Conservation (phyloP, 2,329 filamentous ascomycete genomes). For the Exutisphaerella laricina region DNA sequence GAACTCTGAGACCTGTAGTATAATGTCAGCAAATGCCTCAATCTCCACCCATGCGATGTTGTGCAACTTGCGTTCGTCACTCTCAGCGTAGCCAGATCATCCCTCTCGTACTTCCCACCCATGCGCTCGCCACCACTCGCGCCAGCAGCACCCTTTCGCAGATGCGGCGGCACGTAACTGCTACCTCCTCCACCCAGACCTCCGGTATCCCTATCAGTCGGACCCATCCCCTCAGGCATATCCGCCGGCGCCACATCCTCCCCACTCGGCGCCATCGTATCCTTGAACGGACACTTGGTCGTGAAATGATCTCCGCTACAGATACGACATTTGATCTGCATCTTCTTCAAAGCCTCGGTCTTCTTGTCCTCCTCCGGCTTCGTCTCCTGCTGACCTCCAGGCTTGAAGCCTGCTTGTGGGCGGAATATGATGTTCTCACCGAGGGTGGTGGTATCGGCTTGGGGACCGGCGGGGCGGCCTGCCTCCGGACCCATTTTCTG, state of each 20-base stretch:
- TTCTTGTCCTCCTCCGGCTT: constrained; percentile 64
- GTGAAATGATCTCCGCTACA: constrained; percentile 99
- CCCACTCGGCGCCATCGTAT: constrained; percentile 87
- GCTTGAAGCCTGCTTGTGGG: constrained; percentile 89
- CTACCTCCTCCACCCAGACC: constrained; percentile 55
- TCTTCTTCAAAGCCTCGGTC: constrained; percentile 77
- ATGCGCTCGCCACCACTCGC: constrained; percentile 66
- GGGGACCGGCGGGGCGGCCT: constrained; percentile 76
- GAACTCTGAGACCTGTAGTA: constrained; percentile 80
- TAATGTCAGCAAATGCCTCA: constrained; percentile 14
- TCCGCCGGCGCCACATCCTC: constrained; percentile 44
- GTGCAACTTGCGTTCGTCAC: constrained; percentile 81
- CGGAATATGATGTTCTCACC: constrained; percentile 98
- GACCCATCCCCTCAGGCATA: constrained; percentile 41
- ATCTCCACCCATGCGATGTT: not conserved
- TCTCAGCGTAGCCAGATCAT: constrained; percentile 91
- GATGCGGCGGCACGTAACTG: constrained; percentile 89
- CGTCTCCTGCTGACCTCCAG: constrained; percentile 73
- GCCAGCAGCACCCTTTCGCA: constrained; percentile 64
- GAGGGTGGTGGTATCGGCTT: constrained; percentile 82
- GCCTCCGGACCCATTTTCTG: constrained; percentile 86
- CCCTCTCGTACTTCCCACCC: constrained; percentile 90
- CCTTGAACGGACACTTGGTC: constrained; percentile 97
- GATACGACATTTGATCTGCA: constrained; percentile 99
- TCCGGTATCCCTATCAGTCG: constrained; percentile 44